Base-by-base conservation (phyloP, 1,284 basidiomycete species). In the Trametes versicolor region DNA sequence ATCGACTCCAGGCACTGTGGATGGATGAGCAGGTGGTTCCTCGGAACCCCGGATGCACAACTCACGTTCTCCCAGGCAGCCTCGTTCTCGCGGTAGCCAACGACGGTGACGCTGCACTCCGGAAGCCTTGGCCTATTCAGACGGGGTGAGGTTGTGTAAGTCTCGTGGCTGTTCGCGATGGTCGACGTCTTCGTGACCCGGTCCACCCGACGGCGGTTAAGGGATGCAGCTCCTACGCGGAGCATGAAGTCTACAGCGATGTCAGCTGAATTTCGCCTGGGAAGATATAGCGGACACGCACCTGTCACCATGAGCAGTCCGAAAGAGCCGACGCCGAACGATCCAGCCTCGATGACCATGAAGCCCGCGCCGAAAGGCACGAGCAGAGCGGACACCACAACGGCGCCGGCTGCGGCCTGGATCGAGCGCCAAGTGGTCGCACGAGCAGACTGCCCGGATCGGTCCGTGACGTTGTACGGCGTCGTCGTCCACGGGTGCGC, bases 61-160 rank as follows among this genome's bases (percentile, higher is more conserved):
- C 67, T 36, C 54, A 70, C 69, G 21, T 60, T 57, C 32, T 62
- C 58, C 69, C 69, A 71, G 27, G 55, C 62, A 23, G 63, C 61
- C 54, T 64, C 65, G 49, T 71, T 61, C 51, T 71, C 69, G 50
- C 69, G 67, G 36, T 71, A 71, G 1, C 69, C 69, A 9, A 71
- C 69, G 43, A 71, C 67, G 0, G 69, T 58, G 65, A 71, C 67
- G 55, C 67, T 69, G 45, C 58, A 63, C 51, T 71, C 67, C 0
- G 67, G 69, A 2, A 71, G 57, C 29, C 25, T 58, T 21, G 37
- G 61, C 21, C 29, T 47, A 47, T 45, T 65, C 45, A 25, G 23
- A 25, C 23, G 56, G 10, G 27, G 69, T 58, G 41, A 53, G 19
- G 21, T 52, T 25, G 60, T 62, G 21, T 56, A 65, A 7, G 51